phyloP scores from a whole-genome alignment of 2,329 filamentous ascomycete species.

The Fusarium bactridioides region DNA sequence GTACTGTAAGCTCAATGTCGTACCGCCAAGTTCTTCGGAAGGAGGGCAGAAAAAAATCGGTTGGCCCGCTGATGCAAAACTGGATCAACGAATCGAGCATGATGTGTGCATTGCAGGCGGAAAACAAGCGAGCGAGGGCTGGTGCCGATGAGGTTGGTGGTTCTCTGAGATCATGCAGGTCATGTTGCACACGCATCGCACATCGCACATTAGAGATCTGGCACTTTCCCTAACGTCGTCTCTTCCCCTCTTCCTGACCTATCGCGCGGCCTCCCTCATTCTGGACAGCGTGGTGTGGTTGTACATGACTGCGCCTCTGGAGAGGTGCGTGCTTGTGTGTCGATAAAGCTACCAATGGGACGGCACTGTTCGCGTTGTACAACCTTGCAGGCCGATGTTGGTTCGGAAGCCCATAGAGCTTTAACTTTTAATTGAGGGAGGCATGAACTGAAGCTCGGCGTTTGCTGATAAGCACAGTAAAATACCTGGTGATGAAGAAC shows the following conservation, averaged over 20 bases:
- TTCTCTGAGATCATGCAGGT: constrained; percentile 43
- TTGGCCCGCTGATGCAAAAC: neutral
- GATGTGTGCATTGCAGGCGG: constrained; percentile 24
- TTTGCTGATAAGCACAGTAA: constrained; percentile 1
- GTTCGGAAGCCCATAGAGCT: constrained; percentile 25
- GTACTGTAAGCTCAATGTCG: neutral
- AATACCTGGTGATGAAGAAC: neutral
- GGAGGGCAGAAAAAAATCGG: neutral
- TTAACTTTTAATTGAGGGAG: neutral
- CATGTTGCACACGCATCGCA: constrained; percentile 35
- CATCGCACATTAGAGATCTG: constrained; percentile 40
- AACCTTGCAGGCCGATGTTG: constrained; percentile 33
- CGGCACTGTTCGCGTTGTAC: constrained; percentile 31
- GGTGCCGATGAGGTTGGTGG: constrained; percentile 36
- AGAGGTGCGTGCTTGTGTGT: constrained; percentile 27
- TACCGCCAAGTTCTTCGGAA: constrained; percentile 9
- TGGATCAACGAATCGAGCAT: constrained; percentile 10
- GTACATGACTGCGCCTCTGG: constrained; percentile 26
- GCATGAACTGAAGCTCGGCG: neutral
- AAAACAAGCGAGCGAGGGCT: constrained; percentile 41
- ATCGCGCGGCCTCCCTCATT: constrained; percentile 22
- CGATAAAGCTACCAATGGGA: constrained; percentile 35
- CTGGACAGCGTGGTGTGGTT: constrained; percentile 27
- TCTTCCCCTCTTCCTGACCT: constrained; percentile 15
- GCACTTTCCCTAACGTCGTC: constrained; percentile 32